Base-by-base conservation (phyloP, 305 asterid genomes). In the Rubia occidens region DNA sequence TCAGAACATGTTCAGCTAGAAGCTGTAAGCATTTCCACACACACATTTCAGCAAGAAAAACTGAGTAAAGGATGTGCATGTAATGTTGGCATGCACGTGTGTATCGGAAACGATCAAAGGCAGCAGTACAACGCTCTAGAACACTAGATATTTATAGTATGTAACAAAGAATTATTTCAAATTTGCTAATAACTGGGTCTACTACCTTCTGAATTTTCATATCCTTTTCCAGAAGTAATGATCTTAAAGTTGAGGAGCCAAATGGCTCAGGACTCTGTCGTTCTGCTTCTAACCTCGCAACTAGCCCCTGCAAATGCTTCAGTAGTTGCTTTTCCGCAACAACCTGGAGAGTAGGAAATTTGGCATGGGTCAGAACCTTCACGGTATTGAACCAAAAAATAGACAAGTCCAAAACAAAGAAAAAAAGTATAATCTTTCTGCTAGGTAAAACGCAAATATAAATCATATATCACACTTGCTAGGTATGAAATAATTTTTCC, bases 201-300 rank as follows among this genome's bases (percentile, higher is more conserved):
- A 51, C 56, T 84, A 90, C 97, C 99, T 90, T 86, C 79, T 86
- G 88, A 78, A 94, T 94, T 84, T 86, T 87, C 79, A 73, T 10
- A 63, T 90, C 96, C 87, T 89, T 90, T 75, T 90, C 91, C 73
- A 73, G 77, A 76, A 94, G 88, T 80, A 90, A 76, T 75, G 95
- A 78, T 71, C 75, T 87, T 42, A 94, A 75, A 73, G 83, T 75
- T 54, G 92, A 81, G 59, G 88, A 81, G 76, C 83, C 81, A 44
- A 85, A 80, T 37, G 87, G 84, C 54, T 82, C 89, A 3, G 97
- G 98, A 87, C 87, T 93, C 71, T 75, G 87, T 72, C 86, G 90
- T 84, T 90, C 98, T 66, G 97, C 93, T 83, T 90, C 97, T 51
- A 94, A 93, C 73, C 96, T 83, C 55, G 97, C 90, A 78, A 94